Conservation (phyloP, 176 grass and related monocot genomes). For the Cymbopogon citratus region DNA sequence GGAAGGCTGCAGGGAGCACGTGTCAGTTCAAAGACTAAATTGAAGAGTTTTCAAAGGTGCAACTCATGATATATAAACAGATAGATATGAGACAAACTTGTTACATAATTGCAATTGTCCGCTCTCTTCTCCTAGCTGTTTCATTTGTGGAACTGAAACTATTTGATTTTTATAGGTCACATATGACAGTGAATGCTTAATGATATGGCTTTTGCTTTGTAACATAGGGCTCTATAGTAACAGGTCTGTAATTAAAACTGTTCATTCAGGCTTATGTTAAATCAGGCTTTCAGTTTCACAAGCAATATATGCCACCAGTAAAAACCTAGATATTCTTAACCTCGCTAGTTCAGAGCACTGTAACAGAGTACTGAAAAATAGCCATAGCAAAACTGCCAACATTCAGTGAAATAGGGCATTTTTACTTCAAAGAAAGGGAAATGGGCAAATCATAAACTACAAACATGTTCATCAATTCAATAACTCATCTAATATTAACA, state of each 20-base stretch:
- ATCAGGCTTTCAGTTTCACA: too few species aligned
- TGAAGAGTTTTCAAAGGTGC: neutral
- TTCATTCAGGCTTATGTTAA: too few species aligned
- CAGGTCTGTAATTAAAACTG: too few species aligned
- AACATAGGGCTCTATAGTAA: too few species aligned
- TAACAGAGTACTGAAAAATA: neutral
- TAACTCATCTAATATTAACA: neutral
- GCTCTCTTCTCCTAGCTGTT: neutral
- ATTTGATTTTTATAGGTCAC: neutral
- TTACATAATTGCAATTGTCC: neutral
- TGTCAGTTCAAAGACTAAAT: neutral
- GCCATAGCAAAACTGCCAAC: neutral
- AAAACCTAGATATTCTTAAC: neutral
- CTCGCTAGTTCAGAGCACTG: neutral
- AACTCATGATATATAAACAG: neutral
- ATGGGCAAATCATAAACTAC: neutral
- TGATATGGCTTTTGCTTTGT: too few species aligned
- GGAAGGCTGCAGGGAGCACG: constrained; percentile 50
- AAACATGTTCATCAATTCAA: neutral
- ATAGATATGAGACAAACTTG: neutral
- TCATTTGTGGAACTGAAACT: neutral
- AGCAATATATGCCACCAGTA: too few species aligned
- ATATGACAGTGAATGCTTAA: too few species aligned
- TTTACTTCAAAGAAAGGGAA: neutral
- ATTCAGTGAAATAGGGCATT: neutral